These are phyloP conservation scores for Pseudogymnoascus sp. DNA, from an alignment of 2,329 filamentous ascomycete genomes.

Conservation along the genomic window DNA sequence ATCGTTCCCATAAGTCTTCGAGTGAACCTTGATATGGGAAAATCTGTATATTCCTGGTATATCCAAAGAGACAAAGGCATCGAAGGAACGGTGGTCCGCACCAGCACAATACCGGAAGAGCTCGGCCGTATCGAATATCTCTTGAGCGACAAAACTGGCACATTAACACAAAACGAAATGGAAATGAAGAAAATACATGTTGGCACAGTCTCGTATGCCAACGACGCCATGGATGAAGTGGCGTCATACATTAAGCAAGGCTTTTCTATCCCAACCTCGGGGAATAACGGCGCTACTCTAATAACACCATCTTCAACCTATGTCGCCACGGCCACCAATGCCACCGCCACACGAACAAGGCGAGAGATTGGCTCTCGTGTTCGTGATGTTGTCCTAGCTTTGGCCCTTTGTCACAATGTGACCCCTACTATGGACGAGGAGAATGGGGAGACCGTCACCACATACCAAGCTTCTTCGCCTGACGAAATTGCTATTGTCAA, in stretches of 20 bases:
- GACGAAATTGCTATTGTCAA: conserved; percentile 97
- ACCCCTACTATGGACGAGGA: conserved; percentile 84
- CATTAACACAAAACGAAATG: conserved; percentile 96
- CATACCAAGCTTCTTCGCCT: conserved; percentile 93
- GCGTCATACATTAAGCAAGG: conserved; percentile 76
- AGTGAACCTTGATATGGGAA: conserved; percentile 95
- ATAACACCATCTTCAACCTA: conserved; percentile 71
- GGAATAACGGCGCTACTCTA: conserved; percentile 42
- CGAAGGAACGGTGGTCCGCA: conserved; percentile 84
- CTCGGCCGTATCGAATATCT: conserved; percentile 93
- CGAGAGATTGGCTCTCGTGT: conserved; percentile 92
- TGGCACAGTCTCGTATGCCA: conserved; percentile 94
- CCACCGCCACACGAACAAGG: conserved; percentile 67
- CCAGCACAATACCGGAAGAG: conserved; percentile 95
- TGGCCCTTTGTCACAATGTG: conserved; percentile 94
- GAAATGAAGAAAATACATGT: conserved; percentile 98
- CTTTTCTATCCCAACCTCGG: conserved; percentile 51
- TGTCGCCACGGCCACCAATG: conserved; percentile 49
- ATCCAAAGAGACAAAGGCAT: conserved; percentile 90
- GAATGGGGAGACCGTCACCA: conserved; percentile 66
- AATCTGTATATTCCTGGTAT: conserved; percentile 91
- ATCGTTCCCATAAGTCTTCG: conserved; percentile 96
- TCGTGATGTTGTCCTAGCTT: conserved; percentile 81
- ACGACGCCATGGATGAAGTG: conserved; percentile 98
- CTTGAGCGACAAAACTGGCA: conserved; percentile 96